Evolutionary conservation across 169 alveolate species (phyloP).

Genomic region (Plasmodium fragile): DNA sequence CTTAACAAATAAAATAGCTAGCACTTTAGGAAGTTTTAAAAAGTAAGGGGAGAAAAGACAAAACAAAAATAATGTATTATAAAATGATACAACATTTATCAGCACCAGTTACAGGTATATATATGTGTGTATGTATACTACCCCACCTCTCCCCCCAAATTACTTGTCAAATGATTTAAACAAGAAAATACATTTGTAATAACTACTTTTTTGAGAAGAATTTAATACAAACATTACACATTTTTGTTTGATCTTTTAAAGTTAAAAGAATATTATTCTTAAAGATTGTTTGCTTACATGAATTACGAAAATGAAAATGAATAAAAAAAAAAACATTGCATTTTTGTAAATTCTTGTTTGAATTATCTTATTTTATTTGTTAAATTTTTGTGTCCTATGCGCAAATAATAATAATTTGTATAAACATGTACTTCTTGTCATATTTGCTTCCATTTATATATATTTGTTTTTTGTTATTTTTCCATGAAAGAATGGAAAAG

Average conservation of each 20-base stretch:
- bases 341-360: not conserved
- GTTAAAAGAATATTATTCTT: not conserved
- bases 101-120: not conserved
- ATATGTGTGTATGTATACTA: not conserved
- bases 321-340: not conserved
- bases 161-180: not conserved
- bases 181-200: not conserved
- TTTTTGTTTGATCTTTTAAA: not conserved
- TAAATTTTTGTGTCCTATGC: not conserved
- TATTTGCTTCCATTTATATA: not conserved
- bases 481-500: not conserved
- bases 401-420: not conserved
- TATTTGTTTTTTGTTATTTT: not conserved
- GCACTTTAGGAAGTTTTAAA: not conserved
- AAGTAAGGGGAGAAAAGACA: not conserved
- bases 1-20: not conserved
- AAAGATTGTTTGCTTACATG: not conserved
- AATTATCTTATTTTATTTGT: not conserved
- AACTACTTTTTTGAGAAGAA: not conserved
- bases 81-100: not conserved
- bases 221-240: not conserved
- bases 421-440: not conserved
- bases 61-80: too few species aligned
- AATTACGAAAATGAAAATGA: not conserved
- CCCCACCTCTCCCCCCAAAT: not conserved